Base-by-base conservation (phyloP, 768 basidiomycete genomes). In the Mycena chlorophos region DNA sequence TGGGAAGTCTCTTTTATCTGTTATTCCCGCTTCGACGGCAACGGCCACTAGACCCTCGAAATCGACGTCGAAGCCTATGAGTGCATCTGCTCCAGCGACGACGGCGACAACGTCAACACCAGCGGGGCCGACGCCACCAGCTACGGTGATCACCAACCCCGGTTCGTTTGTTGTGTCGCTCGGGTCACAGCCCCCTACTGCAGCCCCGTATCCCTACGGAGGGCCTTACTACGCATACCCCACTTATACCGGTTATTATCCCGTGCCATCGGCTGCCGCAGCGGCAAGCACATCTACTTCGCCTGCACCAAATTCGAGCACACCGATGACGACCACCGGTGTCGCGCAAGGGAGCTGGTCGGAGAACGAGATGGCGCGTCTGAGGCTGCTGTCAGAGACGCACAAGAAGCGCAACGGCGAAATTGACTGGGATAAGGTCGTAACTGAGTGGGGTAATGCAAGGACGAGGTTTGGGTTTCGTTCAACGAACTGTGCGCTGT, bases 381-480 rank as follows among this genome's bases (percentile, higher is more conserved):
- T 93, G 55, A 86, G 78, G 68, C 82, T 77, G 50, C 65, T 92
- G 20, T 84, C 87, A 0, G 90, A 91, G 58, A 80, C 80, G 54
- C 69, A 74, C 49, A 68, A 68, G 27, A 75, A 65, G 16, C 66
- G 76, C 4, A 75, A 77, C 50, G 82, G 83, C 13, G 86, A 87
- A 55, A 85, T 87, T 37, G 87, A 88, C 49, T 93, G 90, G 90
- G 90, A 91, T 68, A 83, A 85, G 74, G 79, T 92, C 22, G 82
- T 86, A 49, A 75, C 75, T 47, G 81, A 87, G 63, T 91, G 88
- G 84, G 90, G 90, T 3, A 79, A 79, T 57, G 82, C 82, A 34
- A 78, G 90, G 51, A 85, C 90, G 52, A 84, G 87, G 90, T 88
- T 58, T 46, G 73, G 72, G 26, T 42, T 23, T 16, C 38, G 1